Base-by-base conservation (phyloP, 352 stramenopile genomes). In the Globisporangium polare region DNA sequence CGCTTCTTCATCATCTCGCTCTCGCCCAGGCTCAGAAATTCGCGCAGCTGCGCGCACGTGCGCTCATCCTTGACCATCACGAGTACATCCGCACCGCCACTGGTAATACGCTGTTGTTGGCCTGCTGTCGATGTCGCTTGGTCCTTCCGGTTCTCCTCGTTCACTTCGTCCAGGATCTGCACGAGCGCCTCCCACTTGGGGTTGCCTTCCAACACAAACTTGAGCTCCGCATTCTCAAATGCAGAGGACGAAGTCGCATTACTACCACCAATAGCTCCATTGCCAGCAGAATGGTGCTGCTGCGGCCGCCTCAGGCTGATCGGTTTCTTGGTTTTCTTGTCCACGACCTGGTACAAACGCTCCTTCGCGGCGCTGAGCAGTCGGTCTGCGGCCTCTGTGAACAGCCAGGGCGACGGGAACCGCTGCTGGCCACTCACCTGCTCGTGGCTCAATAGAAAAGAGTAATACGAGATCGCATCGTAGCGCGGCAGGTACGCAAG, bases 391-490 rank as follows among this genome's bases (percentile, higher is more conserved):
- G 92, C 90, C 62, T 96, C 86, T 3, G 92, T 98, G 60, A 98
- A 89, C 24, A 99, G 66, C 97, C 97, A 99, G 27, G 96, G 83
- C 20, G 92, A 97, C 9, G 92, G 94, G 46, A 87, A 88, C 65
- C 81, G 70, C 75, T 88, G 71, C 65, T 94, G 67, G 22, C 85
- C 66, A 69, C 80, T 86, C 79, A 97, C 78, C 59, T 92, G 88
- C 62, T 98, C 91, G 58, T 98, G 88, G 42, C 77, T 92, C 37
- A 97, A 66, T 5, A 99, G 71, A 35, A 98, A 91, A n/a, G 80
- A 92, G 66, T 97, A 99, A 72, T 98, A 99, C 17, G 89, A 95
- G 54, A 99, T 93, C 20, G 94, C 95, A 69, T 99, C 97, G 73
- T 98, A 98, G 24, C 93, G 88, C 58, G 98, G 89, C 35, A 99